These are phyloP conservation scores for Cyclotella kingstonii DNA, from an alignment of 108 stramenopile genomes.

Conservation along the genomic window DNA sequence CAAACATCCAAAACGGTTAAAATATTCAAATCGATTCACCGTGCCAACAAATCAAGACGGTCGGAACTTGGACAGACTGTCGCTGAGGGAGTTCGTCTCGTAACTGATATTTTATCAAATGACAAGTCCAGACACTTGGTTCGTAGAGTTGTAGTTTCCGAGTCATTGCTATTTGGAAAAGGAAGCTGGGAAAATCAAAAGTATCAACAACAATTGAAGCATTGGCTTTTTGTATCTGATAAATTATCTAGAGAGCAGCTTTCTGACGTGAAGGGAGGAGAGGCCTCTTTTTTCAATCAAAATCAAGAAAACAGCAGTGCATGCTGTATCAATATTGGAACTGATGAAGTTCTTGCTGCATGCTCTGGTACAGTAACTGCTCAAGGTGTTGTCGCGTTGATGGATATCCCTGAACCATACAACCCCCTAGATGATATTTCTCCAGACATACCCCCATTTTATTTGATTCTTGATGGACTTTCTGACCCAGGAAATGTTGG, in stretches of 20 bases:
- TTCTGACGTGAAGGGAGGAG: too few relatives aligned
- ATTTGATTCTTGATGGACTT: conserved; percentile 79
- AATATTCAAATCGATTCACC: conserved; percentile 56
- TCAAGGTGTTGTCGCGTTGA: conserved; percentile 80
- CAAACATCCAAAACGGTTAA: conserved; percentile 73
- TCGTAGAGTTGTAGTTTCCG: conserved; percentile 61
- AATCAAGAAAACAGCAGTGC: not conserved
- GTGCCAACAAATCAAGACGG: conserved; percentile 67
- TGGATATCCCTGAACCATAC: conserved; percentile 58
- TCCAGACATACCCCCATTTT: conserved; percentile 38
- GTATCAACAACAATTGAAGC: conserved; percentile 20
- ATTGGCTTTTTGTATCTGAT: conserved; percentile 24
- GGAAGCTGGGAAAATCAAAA: conserved; percentile 1
- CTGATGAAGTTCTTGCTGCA: conserved; percentile 59
- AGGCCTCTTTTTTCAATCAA: too few relatives aligned
- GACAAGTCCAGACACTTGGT: conserved; percentile 56
- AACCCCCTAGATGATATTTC: not conserved
- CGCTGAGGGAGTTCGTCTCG: conserved; percentile 79
- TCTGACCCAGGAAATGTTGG: conserved; percentile 90
- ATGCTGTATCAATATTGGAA: conserved; percentile 43
- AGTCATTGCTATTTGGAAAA: conserved; percentile 21
- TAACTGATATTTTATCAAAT: conserved; percentile 74
- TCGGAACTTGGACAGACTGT: conserved; percentile 58
- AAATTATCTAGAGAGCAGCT: conserved; percentile 30
- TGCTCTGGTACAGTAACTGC: conserved; percentile 72